Conservation (phyloP, 768 basidiomycete genomes). For the Macrolepiota dolichaula region DNA sequence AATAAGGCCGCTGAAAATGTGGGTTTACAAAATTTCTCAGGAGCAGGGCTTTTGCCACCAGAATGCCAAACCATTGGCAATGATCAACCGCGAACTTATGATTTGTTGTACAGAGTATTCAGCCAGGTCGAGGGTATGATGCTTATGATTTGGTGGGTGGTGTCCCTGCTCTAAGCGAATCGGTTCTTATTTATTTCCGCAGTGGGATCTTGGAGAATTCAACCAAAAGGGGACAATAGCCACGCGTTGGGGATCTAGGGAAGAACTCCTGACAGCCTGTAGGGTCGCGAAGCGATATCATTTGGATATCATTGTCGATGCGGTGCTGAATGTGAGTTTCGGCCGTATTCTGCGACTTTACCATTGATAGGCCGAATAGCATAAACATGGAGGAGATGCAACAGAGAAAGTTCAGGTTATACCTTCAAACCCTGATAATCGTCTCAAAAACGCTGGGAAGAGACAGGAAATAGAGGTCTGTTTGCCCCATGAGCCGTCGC, state of each 20-base stretch:
- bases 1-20: slow-evolving; percentile 73
- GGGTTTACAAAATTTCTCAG: slow-evolving; percentile 13
- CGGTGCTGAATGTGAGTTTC: slow-evolving; percentile 75
- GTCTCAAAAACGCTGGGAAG: slow-evolving; percentile 57
- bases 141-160: slow-evolving; percentile 74
- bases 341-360: neutral
- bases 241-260: slow-evolving; percentile 87
- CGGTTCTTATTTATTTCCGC: neutral
- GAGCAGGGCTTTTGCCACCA: neutral
- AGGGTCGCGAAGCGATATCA: slow-evolving; percentile 61
- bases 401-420: slow-evolving; percentile 66
- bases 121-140: slow-evolving; percentile 80
- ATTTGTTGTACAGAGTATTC: slow-evolving; percentile 8
- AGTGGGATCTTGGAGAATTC: slow-evolving; percentile 92
- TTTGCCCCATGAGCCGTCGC: neutral
- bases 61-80: neutral
- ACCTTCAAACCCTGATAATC: slow-evolving; percentile 66
- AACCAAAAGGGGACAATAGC: slow-evolving; percentile 64
- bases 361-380: slow-evolving; percentile 35
- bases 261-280: slow-evolving; percentile 72
- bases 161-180: neutral
- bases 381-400: slow-evolving; percentile 83
- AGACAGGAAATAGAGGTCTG: slow-evolving; percentile 65
- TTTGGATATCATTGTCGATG: slow-evolving; percentile 79
- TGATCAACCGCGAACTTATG: neutral